Evolutionary conservation across 2,329 filamentous ascomycete species (phyloP), one percentile per base, ranked within the genome.

Genomic region (Ophiostoma sp.): DNA sequence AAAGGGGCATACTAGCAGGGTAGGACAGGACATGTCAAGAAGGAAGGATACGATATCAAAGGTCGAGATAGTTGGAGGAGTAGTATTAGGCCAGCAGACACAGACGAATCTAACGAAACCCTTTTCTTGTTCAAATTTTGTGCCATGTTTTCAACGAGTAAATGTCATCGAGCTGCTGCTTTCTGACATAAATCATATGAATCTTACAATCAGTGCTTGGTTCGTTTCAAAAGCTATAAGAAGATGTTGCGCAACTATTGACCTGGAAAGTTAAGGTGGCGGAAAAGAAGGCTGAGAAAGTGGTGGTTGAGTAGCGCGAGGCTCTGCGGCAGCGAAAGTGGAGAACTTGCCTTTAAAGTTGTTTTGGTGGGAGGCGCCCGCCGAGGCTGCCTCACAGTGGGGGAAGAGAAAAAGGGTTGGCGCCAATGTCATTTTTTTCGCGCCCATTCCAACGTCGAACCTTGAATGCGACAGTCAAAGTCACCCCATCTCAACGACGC

Each of bases 291-390:
- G 42, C 64, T 31, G 42, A 45, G 8, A 28, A 19, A 3, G 33
- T 36, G 33, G 33, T 33, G 15, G 19, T n/a, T 28, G 33, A 36
- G 28, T 63, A 48, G 69, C 55, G 50, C 52, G 69, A 71, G 69
- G 69, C 69, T 71, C 69, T 71, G 39, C 15, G 17, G n/a, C 22
- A 33, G 17, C n/a, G 42, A 22, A 71, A 52, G 66, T 69, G 66
- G 66, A 36, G 45, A 25, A 5, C 3, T 22, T 11, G 11, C 19
- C n/a, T 28, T 28, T 25, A 55, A 25, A 19, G n/a, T 64, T n/a
- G n/a, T n/a, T n/a, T 5, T 2, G 50, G 50, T 25, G 7, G 50
- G 50, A 9, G 50, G 11, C 28, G 50, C 50, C 50, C 9, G 22
- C 7, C 25, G 22, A 25, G 61, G 11, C 61, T 17, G 59, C 33